These are phyloP conservation scores for Phanerochaete carnosa DNA, from an alignment of 768 basidiomycete genomes.

Conservation along the genomic window DNA sequence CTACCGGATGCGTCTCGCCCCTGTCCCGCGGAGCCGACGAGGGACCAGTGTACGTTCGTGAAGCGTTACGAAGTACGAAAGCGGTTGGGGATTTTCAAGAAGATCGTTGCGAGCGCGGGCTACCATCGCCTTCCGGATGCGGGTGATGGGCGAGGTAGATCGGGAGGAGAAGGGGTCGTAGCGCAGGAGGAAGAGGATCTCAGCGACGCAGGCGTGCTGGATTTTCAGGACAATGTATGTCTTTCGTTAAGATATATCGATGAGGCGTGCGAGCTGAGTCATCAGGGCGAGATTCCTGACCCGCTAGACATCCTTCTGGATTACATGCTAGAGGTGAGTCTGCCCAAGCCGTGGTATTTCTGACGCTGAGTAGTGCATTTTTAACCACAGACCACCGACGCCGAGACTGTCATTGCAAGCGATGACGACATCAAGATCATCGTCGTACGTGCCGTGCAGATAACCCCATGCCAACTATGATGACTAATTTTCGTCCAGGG, in stretches of 20 bases:
- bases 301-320: slow-evolving; percentile 15
- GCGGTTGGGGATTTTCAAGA: neutral
- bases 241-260: too few relatives aligned
- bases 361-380: neutral
- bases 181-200: too few relatives aligned
- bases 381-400: neutral
- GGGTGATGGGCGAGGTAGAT: too few relatives aligned
- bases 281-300: neutral
- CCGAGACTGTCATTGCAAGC: slow-evolving; percentile 15
- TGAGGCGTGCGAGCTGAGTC: too few relatives aligned
- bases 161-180: too few relatives aligned
- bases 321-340: slow-evolving; percentile 19
- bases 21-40: too few relatives aligned
- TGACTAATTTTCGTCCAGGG: too few relatives aligned
- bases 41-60: neutral
- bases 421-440: slow-evolving; percentile 11
- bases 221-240: too few relatives aligned
- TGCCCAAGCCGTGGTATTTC: too few relatives aligned
- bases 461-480: too few relatives aligned
- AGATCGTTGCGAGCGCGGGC: neutral
- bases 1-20: too few relatives aligned
- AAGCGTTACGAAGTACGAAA: neutral
- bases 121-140: neutral
- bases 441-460: slow-evolving; percentile 5
- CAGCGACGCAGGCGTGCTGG: too few relatives aligned